phyloP scores from a whole-genome alignment of 179 eudicot genomes.

The Spergularia azorica region DNA sequence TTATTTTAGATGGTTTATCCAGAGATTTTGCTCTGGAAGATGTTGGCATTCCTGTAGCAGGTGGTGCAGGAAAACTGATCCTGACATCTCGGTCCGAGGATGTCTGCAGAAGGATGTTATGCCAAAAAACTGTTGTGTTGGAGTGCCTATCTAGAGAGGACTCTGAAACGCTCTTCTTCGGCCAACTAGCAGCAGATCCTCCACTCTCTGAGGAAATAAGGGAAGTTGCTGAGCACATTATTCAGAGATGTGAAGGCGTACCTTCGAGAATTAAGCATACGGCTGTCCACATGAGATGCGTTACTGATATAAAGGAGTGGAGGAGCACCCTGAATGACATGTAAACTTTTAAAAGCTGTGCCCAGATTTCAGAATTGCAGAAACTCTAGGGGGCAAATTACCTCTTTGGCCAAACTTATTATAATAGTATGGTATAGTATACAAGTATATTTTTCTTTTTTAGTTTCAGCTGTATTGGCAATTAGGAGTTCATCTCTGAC shows the following conservation, averaged over 20 bases:
- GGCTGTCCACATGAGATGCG: conserved; percentile 22
- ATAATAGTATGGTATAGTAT: too few species aligned
- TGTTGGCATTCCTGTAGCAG: conserved; percentile 29
- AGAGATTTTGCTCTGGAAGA: conserved; percentile 12
- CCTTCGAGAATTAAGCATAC: conserved; percentile 17
- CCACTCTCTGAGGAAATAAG: conserved; percentile 23
- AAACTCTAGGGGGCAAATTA: too few species aligned
- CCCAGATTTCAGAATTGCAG: too few species aligned
- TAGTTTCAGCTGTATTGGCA: too few species aligned
- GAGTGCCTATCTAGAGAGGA: conserved; percentile 24
- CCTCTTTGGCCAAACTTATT: too few species aligned
- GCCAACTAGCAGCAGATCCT: conserved; percentile 10
- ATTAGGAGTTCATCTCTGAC: too few species aligned
- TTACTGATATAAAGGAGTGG: conserved; percentile 24
- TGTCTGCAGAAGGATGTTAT: conserved; percentile 30
- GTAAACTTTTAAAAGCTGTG: conserved; percentile 6
- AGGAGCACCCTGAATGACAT: conserved; percentile 16
- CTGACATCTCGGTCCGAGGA: conserved; percentile 8
- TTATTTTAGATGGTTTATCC: conserved; percentile 27
- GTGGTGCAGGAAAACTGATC: conserved; percentile 13
- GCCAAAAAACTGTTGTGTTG: conserved; percentile 21
- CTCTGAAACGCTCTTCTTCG: conserved; percentile 22
- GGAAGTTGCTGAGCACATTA: conserved; percentile 13
- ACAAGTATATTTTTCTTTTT: too few species aligned
- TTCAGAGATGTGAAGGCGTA: conserved; percentile 24